phyloP scores from a whole-genome alignment of 2,329 filamentous ascomycete genomes.

The Lizonia empirigonia region DNA sequence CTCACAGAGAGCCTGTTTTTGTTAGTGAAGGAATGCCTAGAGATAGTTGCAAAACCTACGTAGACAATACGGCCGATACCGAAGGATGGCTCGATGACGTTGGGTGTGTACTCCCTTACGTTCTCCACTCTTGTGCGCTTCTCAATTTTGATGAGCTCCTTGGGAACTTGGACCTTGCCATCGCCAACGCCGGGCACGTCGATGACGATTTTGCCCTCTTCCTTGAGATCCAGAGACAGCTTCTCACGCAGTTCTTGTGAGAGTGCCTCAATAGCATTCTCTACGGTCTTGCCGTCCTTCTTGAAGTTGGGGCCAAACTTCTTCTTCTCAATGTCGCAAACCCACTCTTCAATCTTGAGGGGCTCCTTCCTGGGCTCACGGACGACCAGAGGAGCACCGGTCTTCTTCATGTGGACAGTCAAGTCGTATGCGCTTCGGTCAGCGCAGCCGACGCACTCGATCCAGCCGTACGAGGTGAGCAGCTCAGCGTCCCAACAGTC shows the following conservation, averaged over 20 bases:
- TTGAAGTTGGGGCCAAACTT: conserved; percentile 95
- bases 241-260: conserved; percentile 82
- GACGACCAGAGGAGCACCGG: conserved; percentile 82
- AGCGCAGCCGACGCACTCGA: conserved; percentile 97
- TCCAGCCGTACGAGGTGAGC: conserved; percentile 90
- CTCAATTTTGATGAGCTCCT: conserved; percentile 82
- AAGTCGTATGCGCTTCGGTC: conserved; percentile 95
- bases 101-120: conserved; percentile 88
- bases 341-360: conserved; percentile 81
- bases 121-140: conserved; percentile 83
- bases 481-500: conserved; percentile 99
- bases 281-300: conserved; percentile 83
- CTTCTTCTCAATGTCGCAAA: conserved; percentile 89
- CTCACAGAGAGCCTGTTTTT: conserved; percentile 83
- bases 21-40: conserved; percentile 15
- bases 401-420: conserved; percentile 90
- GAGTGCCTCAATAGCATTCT: conserved; percentile 75
- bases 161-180: conserved; percentile 78
- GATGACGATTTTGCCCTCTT: conserved; percentile 75
- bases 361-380: conserved; percentile 81
- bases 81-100: conserved; percentile 96
- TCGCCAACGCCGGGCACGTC: conserved; percentile 70
- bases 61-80: conserved; percentile 96
- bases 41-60: conserved; percentile 41
- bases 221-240: conserved; percentile 73